A percentile compares a stretch with the other conserved stretches of the same genome.
phyloP scores from a whole-genome alignment of 73 alveolate species.

The Stentor roeselii region DNA sequence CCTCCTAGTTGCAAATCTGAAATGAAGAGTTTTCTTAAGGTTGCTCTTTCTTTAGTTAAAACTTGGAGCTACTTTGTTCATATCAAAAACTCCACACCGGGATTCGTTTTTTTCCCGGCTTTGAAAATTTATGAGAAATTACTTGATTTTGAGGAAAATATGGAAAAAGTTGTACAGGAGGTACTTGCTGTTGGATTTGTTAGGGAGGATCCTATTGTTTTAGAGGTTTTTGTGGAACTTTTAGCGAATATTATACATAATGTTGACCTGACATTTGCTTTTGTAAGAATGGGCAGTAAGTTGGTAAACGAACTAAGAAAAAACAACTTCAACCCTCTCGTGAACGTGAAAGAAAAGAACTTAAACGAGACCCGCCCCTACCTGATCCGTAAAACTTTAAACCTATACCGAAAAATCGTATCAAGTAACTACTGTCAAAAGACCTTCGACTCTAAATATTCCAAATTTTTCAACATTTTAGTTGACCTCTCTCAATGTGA shows the following conservation, averaged over 20 bases:
- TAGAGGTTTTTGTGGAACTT: not conserved
- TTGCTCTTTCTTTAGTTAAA: not conserved
- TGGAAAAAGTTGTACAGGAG: not conserved
- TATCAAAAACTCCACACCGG: not conserved
- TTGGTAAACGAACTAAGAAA: not conserved
- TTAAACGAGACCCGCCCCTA: not conserved
- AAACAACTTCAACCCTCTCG: not conserved
- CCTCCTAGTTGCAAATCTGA: conserved; percentile 1
- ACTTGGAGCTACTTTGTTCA: not conserved
- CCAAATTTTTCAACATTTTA: no score
- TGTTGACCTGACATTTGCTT: not conserved
- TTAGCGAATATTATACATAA: not conserved
- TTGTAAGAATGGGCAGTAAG: not conserved
- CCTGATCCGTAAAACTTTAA: not conserved
- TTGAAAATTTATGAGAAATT: no score
- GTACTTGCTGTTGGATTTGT: not conserved
- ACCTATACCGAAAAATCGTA: not conserved
- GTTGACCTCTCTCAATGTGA: not conserved
- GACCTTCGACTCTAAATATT: not conserved
- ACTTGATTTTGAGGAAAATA: not conserved
- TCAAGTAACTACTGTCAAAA: not conserved
- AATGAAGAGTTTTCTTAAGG: not conserved
- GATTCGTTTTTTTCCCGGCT: not conserved
- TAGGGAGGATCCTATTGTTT: not conserved
- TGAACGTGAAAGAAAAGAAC: not conserved